These are phyloP conservation scores for Botryotinia convoluta DNA, from an alignment of 2,329 filamentous ascomycete species.

Conservation along the genomic window DNA sequence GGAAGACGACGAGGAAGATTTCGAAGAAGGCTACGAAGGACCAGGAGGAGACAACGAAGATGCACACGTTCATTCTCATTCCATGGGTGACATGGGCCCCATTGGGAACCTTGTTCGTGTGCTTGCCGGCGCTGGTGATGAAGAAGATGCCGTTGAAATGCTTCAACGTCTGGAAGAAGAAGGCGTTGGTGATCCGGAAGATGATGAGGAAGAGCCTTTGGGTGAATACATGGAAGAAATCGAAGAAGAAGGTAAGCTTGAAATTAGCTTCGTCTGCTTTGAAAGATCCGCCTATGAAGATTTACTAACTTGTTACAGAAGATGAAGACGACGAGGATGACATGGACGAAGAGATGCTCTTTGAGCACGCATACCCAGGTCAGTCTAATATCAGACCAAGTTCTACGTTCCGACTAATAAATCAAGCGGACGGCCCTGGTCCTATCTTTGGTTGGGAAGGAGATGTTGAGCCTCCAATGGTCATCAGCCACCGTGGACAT, in stretches of 20 bases:
- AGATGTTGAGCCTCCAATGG: conserved; percentile 50
- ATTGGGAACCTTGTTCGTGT: conserved; percentile 56
- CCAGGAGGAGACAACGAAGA: conserved; percentile 54
- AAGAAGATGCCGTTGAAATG: conserved; percentile 39
- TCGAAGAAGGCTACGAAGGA: conserved; percentile 52
- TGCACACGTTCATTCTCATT: conserved; percentile 45
- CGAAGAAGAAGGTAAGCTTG: conserved; percentile 55
- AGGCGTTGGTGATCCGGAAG: conserved; percentile 41
- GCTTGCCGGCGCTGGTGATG: conserved; percentile 40
- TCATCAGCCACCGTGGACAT: conserved; percentile 39
- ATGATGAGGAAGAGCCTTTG: conserved; percentile 47
- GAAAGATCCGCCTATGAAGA: not conserved
- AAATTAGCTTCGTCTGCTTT: not conserved
- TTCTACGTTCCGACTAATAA: conserved; percentile 15
- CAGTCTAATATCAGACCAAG: conserved; percentile 37
- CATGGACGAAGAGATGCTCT: conserved; percentile 65
- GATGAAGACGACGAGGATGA: conserved; percentile 70
- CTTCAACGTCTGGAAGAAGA: conserved; percentile 44
- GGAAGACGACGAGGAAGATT: conserved; percentile 48
- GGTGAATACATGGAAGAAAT: conserved; percentile 54
- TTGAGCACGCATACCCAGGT: conserved; percentile 56
- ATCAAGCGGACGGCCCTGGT: conserved; percentile 30
- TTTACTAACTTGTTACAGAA: conserved; percentile 37
- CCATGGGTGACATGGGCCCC: conserved; percentile 44
- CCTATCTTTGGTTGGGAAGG: conserved; percentile 56